Evolutionary conservation across 2,329 filamentous ascomycete species (phyloP).

Genomic region (Elsinoe ampelina): DNA sequence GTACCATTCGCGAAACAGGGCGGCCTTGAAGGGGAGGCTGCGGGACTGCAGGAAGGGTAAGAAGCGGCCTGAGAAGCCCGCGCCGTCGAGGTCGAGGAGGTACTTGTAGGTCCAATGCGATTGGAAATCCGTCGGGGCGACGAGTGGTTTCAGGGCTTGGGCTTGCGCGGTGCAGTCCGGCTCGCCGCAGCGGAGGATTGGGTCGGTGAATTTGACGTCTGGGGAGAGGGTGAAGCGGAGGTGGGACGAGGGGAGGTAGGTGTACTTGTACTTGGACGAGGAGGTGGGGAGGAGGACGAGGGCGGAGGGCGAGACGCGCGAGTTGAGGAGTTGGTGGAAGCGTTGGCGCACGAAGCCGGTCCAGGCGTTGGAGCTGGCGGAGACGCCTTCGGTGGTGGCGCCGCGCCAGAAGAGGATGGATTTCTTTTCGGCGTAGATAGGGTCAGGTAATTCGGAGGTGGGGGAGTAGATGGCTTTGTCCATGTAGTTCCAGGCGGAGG

Average conservation of each 20-base stretch:
- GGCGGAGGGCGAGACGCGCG: slow-evolving; percentile 28
- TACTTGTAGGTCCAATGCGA: slow-evolving; percentile 58
- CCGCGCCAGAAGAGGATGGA: slow-evolving; percentile 67
- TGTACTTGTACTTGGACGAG: slow-evolving; percentile 37
- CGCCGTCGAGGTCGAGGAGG: slow-evolving; percentile 62
- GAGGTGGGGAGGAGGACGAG: slow-evolving; percentile 45
- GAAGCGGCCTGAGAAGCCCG: slow-evolving; percentile 56
- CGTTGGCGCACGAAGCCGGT: slow-evolving; percentile 61
- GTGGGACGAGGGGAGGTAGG: slow-evolving; percentile 43
- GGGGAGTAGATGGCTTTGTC: slow-evolving; percentile 47
- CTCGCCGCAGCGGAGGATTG: slow-evolving; percentile 47
- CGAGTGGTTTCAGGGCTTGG: slow-evolving; percentile 42
- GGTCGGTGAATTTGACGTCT: slow-evolving; percentile 51
- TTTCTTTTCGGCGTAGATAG: slow-evolving; percentile 51
- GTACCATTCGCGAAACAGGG: slow-evolving; percentile 71
- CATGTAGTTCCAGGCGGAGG: slow-evolving; percentile 53
- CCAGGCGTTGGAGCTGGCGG: slow-evolving; percentile 46
- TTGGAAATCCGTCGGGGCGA: slow-evolving; percentile 41
- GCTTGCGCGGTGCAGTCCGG: slow-evolving; percentile 45
- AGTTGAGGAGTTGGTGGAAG: slow-evolving; percentile 59
- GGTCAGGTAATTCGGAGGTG: slow-evolving; percentile 43
- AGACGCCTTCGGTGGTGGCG: slow-evolving; percentile 49
- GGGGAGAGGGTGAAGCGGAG: slow-evolving; percentile 47
- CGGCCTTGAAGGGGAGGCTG: slow-evolving; percentile 60
- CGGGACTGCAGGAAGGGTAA: slow-evolving; percentile 56